Evolutionary conservation across 202 grass and related monocot genomes (phyloP).

Genomic region (Setaria viridis): DNA sequence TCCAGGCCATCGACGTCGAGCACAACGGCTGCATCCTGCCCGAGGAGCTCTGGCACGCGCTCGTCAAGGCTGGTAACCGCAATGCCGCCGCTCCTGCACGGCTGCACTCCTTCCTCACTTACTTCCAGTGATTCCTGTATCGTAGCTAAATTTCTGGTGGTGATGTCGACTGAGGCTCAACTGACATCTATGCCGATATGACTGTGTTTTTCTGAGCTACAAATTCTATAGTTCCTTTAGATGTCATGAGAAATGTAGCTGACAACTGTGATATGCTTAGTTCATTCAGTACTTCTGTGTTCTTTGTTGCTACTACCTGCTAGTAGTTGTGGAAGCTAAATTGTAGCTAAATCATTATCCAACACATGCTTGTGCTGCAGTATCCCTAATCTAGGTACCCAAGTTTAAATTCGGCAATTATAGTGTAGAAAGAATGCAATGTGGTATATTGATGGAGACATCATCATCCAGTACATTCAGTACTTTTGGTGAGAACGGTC

Average conservation of each 20-base stretch:
- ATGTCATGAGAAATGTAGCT: slow-evolving; percentile 12
- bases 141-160: not conserved
- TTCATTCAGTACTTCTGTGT: not conserved
- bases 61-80: slow-evolving; percentile 82
- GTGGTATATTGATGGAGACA: not conserved
- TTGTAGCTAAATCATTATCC: not conserved
- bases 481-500: not conserved
- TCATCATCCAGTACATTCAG: not conserved
- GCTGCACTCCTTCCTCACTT: not conserved
- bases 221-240: not conserved
- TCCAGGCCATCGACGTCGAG: slow-evolving; percentile 95
- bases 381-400: not conserved
- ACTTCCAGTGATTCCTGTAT: not conserved
- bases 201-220: not conserved
- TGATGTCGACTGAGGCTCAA: not conserved
- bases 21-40: slow-evolving; percentile 91
- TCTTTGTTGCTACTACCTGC: not conserved
- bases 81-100: not conserved
- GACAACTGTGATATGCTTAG: not conserved
- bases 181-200: not conserved
- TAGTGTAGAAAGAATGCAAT: not conserved
- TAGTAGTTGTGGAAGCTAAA: not conserved
- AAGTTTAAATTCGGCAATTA: not conserved
- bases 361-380: not conserved
- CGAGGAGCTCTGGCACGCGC: slow-evolving; percentile 87